A percentile compares a stretch with the other conserved stretches of the same genome.
Conservation (phyloP, 768 basidiomycete genomes). For the Leccinum ochraceum region DNA sequence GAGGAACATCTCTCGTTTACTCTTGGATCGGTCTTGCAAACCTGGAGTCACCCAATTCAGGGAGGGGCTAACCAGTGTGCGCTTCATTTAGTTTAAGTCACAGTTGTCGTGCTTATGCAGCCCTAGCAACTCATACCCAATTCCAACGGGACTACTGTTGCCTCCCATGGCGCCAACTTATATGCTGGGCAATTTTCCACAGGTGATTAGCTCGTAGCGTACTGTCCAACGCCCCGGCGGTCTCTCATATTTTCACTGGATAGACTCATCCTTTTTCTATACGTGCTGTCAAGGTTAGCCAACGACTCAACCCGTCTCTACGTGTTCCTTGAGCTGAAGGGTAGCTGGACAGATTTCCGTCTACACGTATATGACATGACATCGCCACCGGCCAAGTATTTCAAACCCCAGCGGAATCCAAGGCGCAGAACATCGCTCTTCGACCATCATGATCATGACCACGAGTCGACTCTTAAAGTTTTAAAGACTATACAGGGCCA, state of each 20-base stretch:
- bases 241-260: slow-evolving; percentile 7
- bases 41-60: slow-evolving; percentile 38
- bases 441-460: slow-evolving; percentile 39
- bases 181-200: slow-evolving; percentile 86
- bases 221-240: neutral
- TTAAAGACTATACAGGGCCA: slow-evolving; percentile 73
- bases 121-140: slow-evolving; percentile 74
- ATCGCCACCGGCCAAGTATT: slow-evolving; percentile 40
- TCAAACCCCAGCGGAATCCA: slow-evolving; percentile 14
- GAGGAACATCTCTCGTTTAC: slow-evolving; percentile 48
- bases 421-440: slow-evolving; percentile 19
- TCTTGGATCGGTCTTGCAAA: slow-evolving; percentile 44
- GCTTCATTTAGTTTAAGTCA: slow-evolving; percentile 21
- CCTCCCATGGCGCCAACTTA: slow-evolving; percentile 67
- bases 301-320: neutral
- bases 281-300: slow-evolving; percentile 79
- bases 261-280: slow-evolving; percentile 91
- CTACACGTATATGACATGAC: slow-evolving; percentile 86
- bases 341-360: slow-evolving; percentile 64
- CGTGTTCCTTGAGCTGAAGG: neutral
- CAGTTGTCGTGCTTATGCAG: slow-evolving; percentile 2
- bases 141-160: slow-evolving; percentile 76
- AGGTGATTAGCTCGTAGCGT: slow-evolving; percentile 40
- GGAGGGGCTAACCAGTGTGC: slow-evolving; percentile 59
- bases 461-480: slow-evolving; percentile 49